Evolutionary conservation across 805 yeast genomes (phyloP).

Genomic region (Kuraishia capsulata): DNA sequence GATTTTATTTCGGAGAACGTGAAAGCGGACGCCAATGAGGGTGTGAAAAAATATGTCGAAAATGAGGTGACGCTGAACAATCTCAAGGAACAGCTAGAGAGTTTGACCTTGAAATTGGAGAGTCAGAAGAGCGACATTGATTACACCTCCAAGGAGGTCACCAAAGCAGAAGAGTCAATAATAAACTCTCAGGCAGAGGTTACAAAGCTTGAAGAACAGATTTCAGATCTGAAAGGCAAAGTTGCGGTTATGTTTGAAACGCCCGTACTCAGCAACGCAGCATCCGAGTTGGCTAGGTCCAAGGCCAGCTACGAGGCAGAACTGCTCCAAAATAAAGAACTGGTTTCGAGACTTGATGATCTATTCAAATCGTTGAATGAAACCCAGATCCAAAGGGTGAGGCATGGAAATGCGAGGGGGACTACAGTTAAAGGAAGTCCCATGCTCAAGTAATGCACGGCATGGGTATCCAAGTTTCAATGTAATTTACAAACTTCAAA

Average conservation of each 20-base stretch:
- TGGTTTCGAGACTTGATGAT: constrained; percentile 1
- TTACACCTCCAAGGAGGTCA: constrained; percentile 54
- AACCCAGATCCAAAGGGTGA: constrained; percentile 2
- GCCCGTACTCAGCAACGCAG: no score
- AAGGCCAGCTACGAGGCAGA: background rate
- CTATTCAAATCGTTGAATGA: constrained; percentile 1
- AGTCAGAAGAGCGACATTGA: constrained; percentile 48
- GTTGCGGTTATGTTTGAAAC: background rate
- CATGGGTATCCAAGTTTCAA: no score
- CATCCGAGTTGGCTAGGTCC: background rate
- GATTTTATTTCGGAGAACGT: constrained; percentile 5
- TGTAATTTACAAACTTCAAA: no score
- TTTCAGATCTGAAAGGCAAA: background rate
- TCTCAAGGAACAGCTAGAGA: constrained; percentile 35
- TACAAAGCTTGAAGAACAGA: constrained; percentile 1
- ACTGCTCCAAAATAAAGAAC: background rate
- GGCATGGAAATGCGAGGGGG: constrained; percentile 1
- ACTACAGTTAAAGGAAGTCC: background rate
- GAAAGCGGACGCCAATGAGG: background rate
- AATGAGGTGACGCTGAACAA: constrained; percentile 34
- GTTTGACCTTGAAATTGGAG: constrained; percentile 31
- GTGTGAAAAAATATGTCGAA: constrained; percentile 15
- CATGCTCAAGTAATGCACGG: background rate
- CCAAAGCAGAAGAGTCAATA: constrained; percentile 41
- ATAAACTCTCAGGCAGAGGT: constrained; percentile 31